Evolutionary conservation across 176 grass and related monocot genomes (phyloP), one percentile per base, ranked within the genome.

Genomic region (Microstegium vimineum): DNA sequence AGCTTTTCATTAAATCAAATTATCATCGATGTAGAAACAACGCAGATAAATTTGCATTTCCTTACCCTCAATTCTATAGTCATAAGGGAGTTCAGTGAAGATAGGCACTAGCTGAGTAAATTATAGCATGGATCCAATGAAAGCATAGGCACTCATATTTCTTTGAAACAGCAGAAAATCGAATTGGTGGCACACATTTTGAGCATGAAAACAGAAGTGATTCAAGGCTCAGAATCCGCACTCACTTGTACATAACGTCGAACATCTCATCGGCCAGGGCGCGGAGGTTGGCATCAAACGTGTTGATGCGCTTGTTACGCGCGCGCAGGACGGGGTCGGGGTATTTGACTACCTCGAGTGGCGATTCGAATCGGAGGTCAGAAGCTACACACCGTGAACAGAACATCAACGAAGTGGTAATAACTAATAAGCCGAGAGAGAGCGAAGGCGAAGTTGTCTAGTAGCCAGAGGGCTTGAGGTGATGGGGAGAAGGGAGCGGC

Each of bases 161-260:
- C 7, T 22, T 59, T 10, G 9, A 74, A 87, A 35, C 18, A 54
- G 34, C 5, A 13, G 49, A 63, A 75, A 1, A 8, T 74, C 30
- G 10, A 86, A 31, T 30, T n/a, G 10, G 23, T 40, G 30, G 28
- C 25, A 12, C 56, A 60, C 56, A 60, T 60, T 10, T 60, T 26
- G 10, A 60, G 9, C n/a, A 4, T 61, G 49, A 16, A 69, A 78
- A 25, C n/a, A 45, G 8, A 8, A 31, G 16, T 10, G 4, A 22
- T 12, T 5, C 27, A 67, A 9, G 18, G 68, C 14, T 42, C 47
- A 33, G 59, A 33, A 8, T 38, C 3, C 17, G 56, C 33, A 79
- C 96, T 90, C 75, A 99, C 96, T 92, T 99, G 93, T 99, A 99
- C 96, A 99, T 99, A 54, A 99, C 69, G 71, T 95, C 87, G 76